Evolutionary conservation across 2,329 filamentous ascomycete genomes (phyloP).

Genomic region (Ustilaginoidea virens): DNA sequence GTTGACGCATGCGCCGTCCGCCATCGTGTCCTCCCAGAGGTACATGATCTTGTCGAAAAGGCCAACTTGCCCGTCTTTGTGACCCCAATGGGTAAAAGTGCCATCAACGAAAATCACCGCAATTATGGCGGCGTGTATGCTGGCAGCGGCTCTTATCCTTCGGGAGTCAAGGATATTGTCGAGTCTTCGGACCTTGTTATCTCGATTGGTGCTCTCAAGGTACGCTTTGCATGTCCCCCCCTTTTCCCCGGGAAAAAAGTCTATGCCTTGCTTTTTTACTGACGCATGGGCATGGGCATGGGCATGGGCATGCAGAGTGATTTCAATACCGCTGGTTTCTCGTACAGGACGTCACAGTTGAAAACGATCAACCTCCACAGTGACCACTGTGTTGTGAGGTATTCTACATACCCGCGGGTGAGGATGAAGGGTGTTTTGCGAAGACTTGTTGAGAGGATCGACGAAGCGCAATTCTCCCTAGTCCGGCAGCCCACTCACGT

Average conservation of each 20-base stretch:
- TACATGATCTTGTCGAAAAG: constrained; percentile 56
- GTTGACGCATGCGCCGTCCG: constrained; percentile 74
- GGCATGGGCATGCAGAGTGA: constrained; percentile 36
- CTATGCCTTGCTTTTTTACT: too few species aligned
- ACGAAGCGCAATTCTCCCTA: constrained; percentile 44
- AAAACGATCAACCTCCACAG: constrained; percentile 73
- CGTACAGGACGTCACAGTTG: constrained; percentile 60
- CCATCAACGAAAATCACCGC: constrained; percentile 59
- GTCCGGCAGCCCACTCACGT: too few species aligned
- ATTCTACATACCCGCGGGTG: constrained; percentile 64
- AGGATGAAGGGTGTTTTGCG: constrained; percentile 64
- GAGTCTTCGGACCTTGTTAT: constrained; percentile 58
- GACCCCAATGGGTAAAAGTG: constrained; percentile 82
- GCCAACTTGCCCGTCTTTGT: constrained; percentile 69
- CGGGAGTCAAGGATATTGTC: constrained; percentile 45
- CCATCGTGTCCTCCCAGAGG: constrained; percentile 57
- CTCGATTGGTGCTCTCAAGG: constrained; percentile 48
- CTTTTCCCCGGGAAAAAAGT: too few species aligned
- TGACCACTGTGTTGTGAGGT: constrained; percentile 55
- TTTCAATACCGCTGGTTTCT: constrained; percentile 74
- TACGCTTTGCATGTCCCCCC: constrained; percentile 6
- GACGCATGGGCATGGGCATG: too few species aligned
- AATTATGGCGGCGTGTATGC: constrained; percentile 76
- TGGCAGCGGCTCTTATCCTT: constrained; percentile 55
- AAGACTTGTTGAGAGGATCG: constrained; percentile 47